Base-by-base conservation (phyloP, 805 yeast genomes). In the Zygotorulaspora danielsina region DNA sequence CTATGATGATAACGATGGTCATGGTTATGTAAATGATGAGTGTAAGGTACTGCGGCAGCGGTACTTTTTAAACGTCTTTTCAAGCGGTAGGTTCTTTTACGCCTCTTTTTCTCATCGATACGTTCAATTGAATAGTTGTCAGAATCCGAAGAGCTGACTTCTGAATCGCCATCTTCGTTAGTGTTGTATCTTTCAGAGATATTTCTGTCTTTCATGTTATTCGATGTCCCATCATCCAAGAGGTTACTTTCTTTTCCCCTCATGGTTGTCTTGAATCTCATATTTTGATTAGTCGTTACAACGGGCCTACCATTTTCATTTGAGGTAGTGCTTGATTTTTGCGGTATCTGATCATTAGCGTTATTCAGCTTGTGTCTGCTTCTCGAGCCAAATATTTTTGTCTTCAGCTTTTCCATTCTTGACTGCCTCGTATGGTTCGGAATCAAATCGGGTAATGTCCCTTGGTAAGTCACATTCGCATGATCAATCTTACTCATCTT, bases 181-280 rank as follows among this genome's bases (percentile, higher is more conserved):
- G 32, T 42, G 13, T 39, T 34, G 16, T 34, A 22, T 25, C 37
- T 45, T 13, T 45, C 43, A 6, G 19, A 8, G 9, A 18, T 15
- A n/a, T 31, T 29, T 12, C 32, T 19, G 9, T 19, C 36, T 6
- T 38, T 24, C 9, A 31, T 31, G 9, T 35, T 36, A 22, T 38
- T 17, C 13, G 24, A 18, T 18, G 11, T 30, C 7, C 27, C 24
- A 3, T 32, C 18, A 18, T 34, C 32, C 1, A 44, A 33, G 4
- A 42, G 27, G 17, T 42, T 44, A 15, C 31, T 25, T n/a, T 40
- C 42, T 19, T 37, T 42, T 13, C 49, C 44, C 20, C 64, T 48
- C 60, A 59, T 54, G 1, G 63, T 59, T 2, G 57, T 53, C 35
- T 49, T 56, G 22, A 59, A 47, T 32, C 44, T 50, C 29, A 45